Base-by-base conservation (phyloP, 371 early-diverging fungal genomes). In the Dichotomocladium elegans region DNA sequence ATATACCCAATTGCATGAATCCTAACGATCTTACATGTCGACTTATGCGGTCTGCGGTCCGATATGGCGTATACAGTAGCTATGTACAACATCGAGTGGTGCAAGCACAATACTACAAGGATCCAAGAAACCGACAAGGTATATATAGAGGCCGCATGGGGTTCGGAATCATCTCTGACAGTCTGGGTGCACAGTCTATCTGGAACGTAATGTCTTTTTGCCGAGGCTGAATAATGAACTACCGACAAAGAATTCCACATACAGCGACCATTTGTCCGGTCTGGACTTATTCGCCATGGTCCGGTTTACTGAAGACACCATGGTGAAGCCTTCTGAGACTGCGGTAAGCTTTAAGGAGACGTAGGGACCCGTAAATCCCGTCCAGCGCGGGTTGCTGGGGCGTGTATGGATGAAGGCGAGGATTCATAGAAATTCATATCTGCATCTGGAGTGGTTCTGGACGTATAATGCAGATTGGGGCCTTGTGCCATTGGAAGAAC, bases 101-200 rank as follows among this genome's bases (percentile, higher is more conserved):
- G 12, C 98, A 93, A 68, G 96, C 96, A 2, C 96, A 95, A 68
- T 97, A 95, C 58, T 94, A 77, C 64, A 91, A 86, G 60, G 86
- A 89, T 56, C 85, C 85, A 0, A 60, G 42, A 6, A 78, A 83
- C 17, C 26, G 81, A 12, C 72, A 81, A 37, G 61, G 77, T 70
- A 44, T 55, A 44, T 34, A 8, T n/a, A 27, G 8, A 30, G 24
- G 22, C 17, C 8, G 12, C 15, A 25, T 28, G 28, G 27, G 24
- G 12, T 15, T 12, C 17, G 24, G 31, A 12, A 45, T 12, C 28
- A n/a, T 11, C 30, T 27, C 27, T 30, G 11, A 31, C 47, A 47
- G 29, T 28, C 29, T 17, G 26, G 25, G 10, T 25, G 4, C 24
- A 48, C 34, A 72, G 74, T 59, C n/a, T 97, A 97, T 63, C 52